These are phyloP conservation scores for Phytophthora kernoviae DNA, from an alignment of 352 stramenopile genomes.

Conservation along the genomic window DNA sequence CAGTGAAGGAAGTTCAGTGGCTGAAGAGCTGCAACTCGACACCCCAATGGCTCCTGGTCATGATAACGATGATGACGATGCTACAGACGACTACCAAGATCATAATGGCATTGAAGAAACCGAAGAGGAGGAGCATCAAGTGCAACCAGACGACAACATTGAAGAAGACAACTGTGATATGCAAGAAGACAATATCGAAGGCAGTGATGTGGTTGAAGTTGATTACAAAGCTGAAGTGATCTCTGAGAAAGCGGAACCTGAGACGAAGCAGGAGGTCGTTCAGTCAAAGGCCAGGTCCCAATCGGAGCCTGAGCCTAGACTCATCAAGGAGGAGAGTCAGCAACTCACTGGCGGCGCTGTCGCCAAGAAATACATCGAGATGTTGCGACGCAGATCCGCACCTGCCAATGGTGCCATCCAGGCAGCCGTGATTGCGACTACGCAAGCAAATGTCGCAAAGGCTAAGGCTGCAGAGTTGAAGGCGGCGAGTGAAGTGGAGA, in stretches of 20 bases:
- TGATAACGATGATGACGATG: no score
- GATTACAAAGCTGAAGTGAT: slow-evolving; percentile 4
- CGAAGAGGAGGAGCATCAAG: slow-evolving; percentile 15
- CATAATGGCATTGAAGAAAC: neutral
- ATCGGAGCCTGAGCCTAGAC: slow-evolving; percentile 1
- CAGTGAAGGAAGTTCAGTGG: slow-evolving; percentile 38
- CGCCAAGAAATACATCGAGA: slow-evolving; percentile 27
- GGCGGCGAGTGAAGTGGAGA: slow-evolving; percentile 4
- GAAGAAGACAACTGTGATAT: slow-evolving; percentile 8
- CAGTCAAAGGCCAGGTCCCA: neutral
- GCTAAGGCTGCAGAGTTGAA: slow-evolving; percentile 8
- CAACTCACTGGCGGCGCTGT: slow-evolving; percentile 11
- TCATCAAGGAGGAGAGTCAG: slow-evolving; percentile 1
- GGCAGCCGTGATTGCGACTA: slow-evolving; percentile 36
- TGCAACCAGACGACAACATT: slow-evolving; percentile 10
- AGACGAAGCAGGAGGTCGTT: slow-evolving; percentile 5
- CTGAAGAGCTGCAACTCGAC: slow-evolving; percentile 32
- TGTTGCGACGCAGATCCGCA: slow-evolving; percentile 15
- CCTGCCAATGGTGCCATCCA: slow-evolving; percentile 37
- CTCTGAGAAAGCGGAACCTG: neutral
- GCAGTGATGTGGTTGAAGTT: slow-evolving; percentile 16
- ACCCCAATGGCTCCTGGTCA: slow-evolving; percentile 22
- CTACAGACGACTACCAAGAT: slow-evolving; percentile 9
- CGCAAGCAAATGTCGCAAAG: slow-evolving; percentile 34
- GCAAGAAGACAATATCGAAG: slow-evolving; percentile 4